These are phyloP conservation scores for Solanum arcanum DNA, from an alignment of 257 asterid species.

Conservation along the genomic window DNA sequence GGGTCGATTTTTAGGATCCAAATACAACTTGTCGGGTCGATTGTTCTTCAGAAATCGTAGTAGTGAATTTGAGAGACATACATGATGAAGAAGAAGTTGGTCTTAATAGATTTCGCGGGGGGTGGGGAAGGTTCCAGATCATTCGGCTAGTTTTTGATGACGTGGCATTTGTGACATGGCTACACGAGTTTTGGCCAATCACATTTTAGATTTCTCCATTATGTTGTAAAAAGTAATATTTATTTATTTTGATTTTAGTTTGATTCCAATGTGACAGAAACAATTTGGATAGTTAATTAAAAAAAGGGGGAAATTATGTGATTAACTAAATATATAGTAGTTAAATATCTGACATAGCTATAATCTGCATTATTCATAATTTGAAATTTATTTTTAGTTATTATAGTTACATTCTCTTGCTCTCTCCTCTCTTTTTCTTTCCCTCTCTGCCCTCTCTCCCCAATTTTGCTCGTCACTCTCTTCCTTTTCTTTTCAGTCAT, in stretches of 20 bases:
- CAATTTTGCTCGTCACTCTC: too few species aligned
- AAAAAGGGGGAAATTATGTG: too few species aligned
- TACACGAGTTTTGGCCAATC: constrained; percentile 7
- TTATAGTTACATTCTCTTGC: too few species aligned
- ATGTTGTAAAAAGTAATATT: not conserved
- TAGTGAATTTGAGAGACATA: not conserved
- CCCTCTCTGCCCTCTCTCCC: too few species aligned
- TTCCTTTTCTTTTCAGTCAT: too few species aligned
- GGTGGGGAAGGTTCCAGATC: constrained; percentile 18
- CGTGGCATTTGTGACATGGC: constrained; percentile 18
- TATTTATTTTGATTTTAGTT: not conserved
- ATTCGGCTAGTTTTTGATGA: constrained; percentile 5
- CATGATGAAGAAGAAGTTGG: not conserved
- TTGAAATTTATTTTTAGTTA: too few species aligned
- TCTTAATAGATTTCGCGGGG: constrained; percentile 16
- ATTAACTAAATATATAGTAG: too few species aligned
- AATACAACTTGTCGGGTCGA: not conserved
- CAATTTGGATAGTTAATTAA: not conserved
- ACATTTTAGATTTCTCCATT: not conserved
- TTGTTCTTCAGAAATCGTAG: not conserved
- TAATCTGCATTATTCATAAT: too few species aligned
- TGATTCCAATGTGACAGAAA: not conserved
- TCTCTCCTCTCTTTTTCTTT: too few species aligned
- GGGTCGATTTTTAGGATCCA: not conserved
- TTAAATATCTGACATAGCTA: too few species aligned